These are phyloP conservation scores for Halophytophthora batemanensis DNA, from an alignment of 352 stramenopile genomes.

Conservation along the genomic window DNA sequence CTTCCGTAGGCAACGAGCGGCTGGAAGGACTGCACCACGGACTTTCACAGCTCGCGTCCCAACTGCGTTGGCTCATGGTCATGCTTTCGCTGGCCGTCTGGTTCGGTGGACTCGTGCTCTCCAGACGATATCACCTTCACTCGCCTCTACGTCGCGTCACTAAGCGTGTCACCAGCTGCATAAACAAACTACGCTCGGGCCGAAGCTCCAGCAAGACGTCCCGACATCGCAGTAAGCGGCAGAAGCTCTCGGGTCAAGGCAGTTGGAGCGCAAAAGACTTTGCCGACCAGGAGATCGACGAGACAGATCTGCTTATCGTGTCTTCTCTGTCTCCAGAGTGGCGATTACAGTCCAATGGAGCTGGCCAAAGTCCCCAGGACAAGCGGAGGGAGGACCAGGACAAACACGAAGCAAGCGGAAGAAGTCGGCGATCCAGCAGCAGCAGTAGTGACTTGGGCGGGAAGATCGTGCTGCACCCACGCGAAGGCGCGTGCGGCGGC, in stretches of 20 bases:
- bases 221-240: conserved; percentile 7
- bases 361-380: not conserved
- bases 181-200: conserved; percentile 22
- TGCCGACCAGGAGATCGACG: conserved; percentile 56
- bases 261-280: conserved; percentile 23
- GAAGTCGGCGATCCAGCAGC: conserved; percentile 21
- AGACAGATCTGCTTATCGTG: conserved; percentile 68
- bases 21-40: conserved; percentile 31
- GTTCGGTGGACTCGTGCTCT: conserved; percentile 42
- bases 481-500: conserved; percentile 56
- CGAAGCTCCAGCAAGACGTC: conserved; percentile 9
- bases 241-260: conserved; percentile 11
- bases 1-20: conserved; percentile 22
- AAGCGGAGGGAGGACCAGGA: conserved; percentile 1
- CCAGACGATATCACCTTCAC: conserved; percentile 44
- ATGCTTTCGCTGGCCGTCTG: conserved; percentile 36
- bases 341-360: conserved; percentile 22
- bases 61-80: conserved; percentile 45
- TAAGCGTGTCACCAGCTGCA: conserved; percentile 15
- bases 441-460: conserved; percentile 18
- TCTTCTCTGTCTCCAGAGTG: conserved; percentile 62
- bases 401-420: conserved; percentile 14
- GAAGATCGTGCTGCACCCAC: conserved; percentile 67
- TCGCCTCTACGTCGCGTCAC: conserved; percentile 38
- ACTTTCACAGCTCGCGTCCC: conserved; percentile 29